Evolutionary conservation across 805 yeast genomes (phyloP), one percentile per base, ranked within the genome.

Genomic region (Isabelozyma pseudorhagii): DNA sequence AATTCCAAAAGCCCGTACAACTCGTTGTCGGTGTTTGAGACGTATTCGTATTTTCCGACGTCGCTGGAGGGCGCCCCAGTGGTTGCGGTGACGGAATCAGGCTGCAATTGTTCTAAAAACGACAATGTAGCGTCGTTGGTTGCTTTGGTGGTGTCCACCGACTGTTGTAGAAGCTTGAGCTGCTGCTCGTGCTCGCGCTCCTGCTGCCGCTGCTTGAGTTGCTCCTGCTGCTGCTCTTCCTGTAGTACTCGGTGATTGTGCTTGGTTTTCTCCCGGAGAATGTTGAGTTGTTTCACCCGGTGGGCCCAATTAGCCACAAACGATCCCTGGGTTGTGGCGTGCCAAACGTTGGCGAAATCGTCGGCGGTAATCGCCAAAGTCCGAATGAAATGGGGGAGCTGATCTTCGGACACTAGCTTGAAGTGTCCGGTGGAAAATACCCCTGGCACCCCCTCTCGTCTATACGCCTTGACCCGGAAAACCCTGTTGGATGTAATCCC

Each of bases 301-400:
- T 81, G 81, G 14, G 80, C 75, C 96, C 96, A 89, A 58, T 78
- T 83, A 39, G 84, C 78, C 7, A 75, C 69, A 65, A 78, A 83
- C 36, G 71, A 72, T 4, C 84, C 83, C 13, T 54, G 48, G 38
- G 46, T 46, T 45, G 75, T 75, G 9, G 81, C 68, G 56, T 85
- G 85, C 90, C 94, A 89, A 14, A 85, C 84, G 25, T 78, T 76
- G 1, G 96, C 90, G 65, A 89, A 87, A 51, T 83, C 85, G 54
- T 81, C 79, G 3, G 91, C 85, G 47, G 83, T 74, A 17, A 85
- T 61, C 2, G 88, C 82, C 52, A 86, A 67, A 52, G 85, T 86
- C 44, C 96, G 75, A 8, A 89, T 79, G 61, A 84, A 84, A 4
- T 71, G 67, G 0, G 96, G 78, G 44, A 91, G 67, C 31, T 82